phyloP scores from a whole-genome alignment of 192 early-diverging fungal genomes.

The Coemansia sp. region DNA sequence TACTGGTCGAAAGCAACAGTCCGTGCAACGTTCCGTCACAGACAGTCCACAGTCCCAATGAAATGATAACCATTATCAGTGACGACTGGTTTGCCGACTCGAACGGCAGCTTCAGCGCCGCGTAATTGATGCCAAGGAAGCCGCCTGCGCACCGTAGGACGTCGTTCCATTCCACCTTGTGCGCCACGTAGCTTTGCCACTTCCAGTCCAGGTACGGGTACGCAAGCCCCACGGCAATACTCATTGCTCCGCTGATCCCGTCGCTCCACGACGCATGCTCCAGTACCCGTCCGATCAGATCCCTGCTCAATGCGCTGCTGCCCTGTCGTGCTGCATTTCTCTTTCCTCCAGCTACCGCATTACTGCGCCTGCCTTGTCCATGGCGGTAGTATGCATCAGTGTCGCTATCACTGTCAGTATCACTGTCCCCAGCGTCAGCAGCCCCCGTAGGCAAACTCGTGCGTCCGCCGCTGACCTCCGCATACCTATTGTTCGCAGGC shows the following conservation, averaged over 20 bases:
- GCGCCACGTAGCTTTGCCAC: slow-evolving; percentile 34
- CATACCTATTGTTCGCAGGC: neutral
- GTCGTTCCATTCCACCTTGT: slow-evolving; percentile 31
- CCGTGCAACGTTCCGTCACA: slow-evolving; percentile 53
- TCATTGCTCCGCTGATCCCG: slow-evolving; percentile 35
- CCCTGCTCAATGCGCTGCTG: slow-evolving; percentile 24
- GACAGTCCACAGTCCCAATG: slow-evolving; percentile 50
- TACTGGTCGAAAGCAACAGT: slow-evolving; percentile 30
- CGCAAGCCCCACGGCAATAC: slow-evolving; percentile 34
- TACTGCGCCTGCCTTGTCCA: slow-evolving; percentile 5
- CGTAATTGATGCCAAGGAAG: slow-evolving; percentile 53
- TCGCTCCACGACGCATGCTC: slow-evolving; percentile 37
- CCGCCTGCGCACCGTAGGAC: slow-evolving; percentile 50
- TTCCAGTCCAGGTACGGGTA: slow-evolving; percentile 45
- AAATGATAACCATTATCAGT: slow-evolving; percentile 43
- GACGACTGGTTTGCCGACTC: slow-evolving; percentile 45
- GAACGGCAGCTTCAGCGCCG: slow-evolving; percentile 51
- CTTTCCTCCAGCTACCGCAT: neutral
- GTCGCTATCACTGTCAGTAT: slow-evolving; percentile 12
- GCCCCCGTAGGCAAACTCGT: neutral
- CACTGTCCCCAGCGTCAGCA: slow-evolving; percentile 21
- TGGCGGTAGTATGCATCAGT: slow-evolving; percentile 3
- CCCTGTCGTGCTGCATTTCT: neutral
- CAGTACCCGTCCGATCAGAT: slow-evolving; percentile 41
- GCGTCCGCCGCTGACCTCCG: neutral